Evolutionary conservation across 345 rosid genomes (phyloP).

Genomic region (Kernera saxatilis): DNA sequence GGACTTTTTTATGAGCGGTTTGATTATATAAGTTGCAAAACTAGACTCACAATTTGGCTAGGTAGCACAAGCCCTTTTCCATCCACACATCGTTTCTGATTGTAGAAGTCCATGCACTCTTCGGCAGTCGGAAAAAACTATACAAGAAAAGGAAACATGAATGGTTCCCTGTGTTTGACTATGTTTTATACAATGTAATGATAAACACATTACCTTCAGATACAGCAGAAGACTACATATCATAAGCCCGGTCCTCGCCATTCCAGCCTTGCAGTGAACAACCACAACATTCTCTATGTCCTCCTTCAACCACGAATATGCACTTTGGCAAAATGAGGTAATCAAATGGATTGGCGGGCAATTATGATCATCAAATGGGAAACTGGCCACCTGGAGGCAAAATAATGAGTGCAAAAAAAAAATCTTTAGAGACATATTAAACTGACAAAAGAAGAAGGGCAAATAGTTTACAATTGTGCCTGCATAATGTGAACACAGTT

Average conservation of each 20-base stretch:
- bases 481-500: not conserved
- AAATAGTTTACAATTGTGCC: not conserved
- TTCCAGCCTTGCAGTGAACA: slow-evolving; percentile 92
- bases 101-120: slow-evolving; percentile 82
- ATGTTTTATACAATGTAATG: not conserved
- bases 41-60: slow-evolving; percentile 71
- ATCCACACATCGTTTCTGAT: slow-evolving; percentile 81
- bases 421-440: not conserved
- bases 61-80: slow-evolving; percentile 85
- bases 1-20: not conserved
- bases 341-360: slow-evolving; percentile 83
- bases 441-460: not conserved
- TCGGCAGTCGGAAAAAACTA: slow-evolving; percentile 94
- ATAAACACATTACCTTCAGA: slow-evolving; percentile 44
- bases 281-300: slow-evolving; percentile 91
- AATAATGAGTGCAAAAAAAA: not conserved
- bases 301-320: slow-evolving; percentile 83
- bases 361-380: slow-evolving; percentile 88
- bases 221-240: slow-evolving; percentile 81
- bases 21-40: not conserved
- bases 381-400: slow-evolving; percentile 68
- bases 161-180: not conserved
- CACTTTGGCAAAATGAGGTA: slow-evolving; percentile 75
- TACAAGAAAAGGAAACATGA: slow-evolving; percentile 9
- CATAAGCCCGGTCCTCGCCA: slow-evolving; percentile 95